These are phyloP conservation scores for Lactifluus volemus DNA, from an alignment of 768 basidiomycete species.

Conservation along the genomic window DNA sequence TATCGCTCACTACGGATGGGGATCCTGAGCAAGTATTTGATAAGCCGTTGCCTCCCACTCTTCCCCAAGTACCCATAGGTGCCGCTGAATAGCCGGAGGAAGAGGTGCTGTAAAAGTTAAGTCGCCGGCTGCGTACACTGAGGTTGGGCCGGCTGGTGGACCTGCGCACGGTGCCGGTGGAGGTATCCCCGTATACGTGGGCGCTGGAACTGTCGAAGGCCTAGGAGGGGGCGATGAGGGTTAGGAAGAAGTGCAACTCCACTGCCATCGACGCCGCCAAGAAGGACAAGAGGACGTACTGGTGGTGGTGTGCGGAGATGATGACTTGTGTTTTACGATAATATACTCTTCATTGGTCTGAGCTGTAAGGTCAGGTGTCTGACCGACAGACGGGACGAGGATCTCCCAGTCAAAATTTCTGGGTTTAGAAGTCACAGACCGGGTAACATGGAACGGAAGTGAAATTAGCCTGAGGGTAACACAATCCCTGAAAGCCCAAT, in stretches of 20 bases:
- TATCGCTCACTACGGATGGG: slow-evolving; percentile 19
- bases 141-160: slow-evolving; percentile 46
- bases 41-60: slow-evolving; percentile 10
- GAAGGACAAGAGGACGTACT: background rate
- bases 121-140: slow-evolving; percentile 34
- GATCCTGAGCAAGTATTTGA: slow-evolving; percentile 14
- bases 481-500: too few species aligned
- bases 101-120: background rate
- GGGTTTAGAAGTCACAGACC: too few species aligned
- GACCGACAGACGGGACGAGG: too few species aligned
- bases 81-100: background rate
- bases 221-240: slow-evolving; percentile 24
- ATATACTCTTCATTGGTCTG: too few species aligned
- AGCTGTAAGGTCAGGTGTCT: too few species aligned
- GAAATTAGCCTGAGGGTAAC: too few species aligned
- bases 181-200: slow-evolving; percentile 63
- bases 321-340: background rate
- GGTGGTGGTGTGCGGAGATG: background rate
- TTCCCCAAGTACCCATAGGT: slow-evolving; percentile 13
- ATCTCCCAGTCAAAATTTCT: too few species aligned
- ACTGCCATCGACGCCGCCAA: background rate
- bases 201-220: slow-evolving; percentile 24
- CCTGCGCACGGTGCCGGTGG: slow-evolving; percentile 66
- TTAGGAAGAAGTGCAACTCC: background rate
- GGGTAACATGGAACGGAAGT: too few species aligned